Conservation (phyloP, 2,329 filamentous ascomycete genomes). For the Penicillium sp. region DNA sequence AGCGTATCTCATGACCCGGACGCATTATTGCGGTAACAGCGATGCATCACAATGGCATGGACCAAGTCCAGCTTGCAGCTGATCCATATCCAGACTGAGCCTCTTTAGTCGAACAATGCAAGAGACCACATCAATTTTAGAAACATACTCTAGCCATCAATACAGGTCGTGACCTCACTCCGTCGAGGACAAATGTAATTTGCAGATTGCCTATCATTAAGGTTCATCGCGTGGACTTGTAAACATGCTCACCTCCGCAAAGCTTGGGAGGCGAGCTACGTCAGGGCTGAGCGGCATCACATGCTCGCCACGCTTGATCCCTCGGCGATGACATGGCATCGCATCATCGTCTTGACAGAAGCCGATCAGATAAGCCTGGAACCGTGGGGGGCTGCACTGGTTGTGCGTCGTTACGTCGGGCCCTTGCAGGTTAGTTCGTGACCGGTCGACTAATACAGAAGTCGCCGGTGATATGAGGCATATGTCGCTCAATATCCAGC, state of each 20-base stretch:
- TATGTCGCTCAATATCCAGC: background rate
- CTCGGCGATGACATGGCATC: background rate
- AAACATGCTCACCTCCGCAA: background rate
- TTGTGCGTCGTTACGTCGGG: constrained; percentile 4
- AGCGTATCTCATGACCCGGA: background rate
- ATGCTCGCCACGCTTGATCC: background rate
- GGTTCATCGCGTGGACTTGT: background rate
- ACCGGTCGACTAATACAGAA: background rate
- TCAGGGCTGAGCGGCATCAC: background rate
- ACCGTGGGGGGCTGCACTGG: background rate
- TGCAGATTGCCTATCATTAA: background rate
- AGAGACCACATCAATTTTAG: background rate
- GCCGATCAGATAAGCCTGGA: background rate
- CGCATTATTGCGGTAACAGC: background rate
- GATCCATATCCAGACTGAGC: background rate
- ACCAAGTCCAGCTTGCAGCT: background rate
- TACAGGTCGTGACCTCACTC: background rate
- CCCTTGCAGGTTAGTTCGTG: background rate
- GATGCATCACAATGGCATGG: background rate
- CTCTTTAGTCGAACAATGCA: background rate
- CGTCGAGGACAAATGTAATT: background rate
- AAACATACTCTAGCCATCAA: background rate
- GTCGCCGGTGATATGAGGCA: constrained; percentile 1
- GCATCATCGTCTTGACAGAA: background rate
- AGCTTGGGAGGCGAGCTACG: background rate